These are phyloP conservation scores for Zymoseptoria ardabiliae DNA, from an alignment of 2,329 filamentous ascomycete genomes.

Conservation along the genomic window DNA sequence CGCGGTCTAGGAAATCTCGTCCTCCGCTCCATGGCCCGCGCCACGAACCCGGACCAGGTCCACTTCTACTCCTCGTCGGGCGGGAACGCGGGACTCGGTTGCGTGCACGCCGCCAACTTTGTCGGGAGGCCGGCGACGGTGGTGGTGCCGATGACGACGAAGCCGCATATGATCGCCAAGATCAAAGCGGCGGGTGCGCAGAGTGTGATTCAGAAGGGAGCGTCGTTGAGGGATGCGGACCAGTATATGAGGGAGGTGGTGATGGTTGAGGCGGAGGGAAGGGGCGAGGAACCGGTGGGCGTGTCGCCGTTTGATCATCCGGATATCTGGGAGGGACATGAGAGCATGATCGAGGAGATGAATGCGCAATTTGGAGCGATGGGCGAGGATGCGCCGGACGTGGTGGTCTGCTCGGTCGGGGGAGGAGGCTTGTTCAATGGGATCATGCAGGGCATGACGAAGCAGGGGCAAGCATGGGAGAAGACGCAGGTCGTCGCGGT, in stretches of 20 bases:
- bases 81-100: slow-evolving; percentile 79
- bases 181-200: slow-evolving; percentile 59
- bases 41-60: slow-evolving; percentile 24
- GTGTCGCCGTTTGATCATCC: slow-evolving; percentile 64
- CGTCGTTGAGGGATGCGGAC: slow-evolving; percentile 64
- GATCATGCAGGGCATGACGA: slow-evolving; percentile 61
- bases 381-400: slow-evolving; percentile 46
- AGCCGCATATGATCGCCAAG: slow-evolving; percentile 63
- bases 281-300: slow-evolving; percentile 51
- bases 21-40: slow-evolving; percentile 41
- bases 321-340: slow-evolving; percentile 60
- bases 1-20: slow-evolving; percentile 66
- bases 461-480: slow-evolving; percentile 24
- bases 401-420: slow-evolving; percentile 69
- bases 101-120: slow-evolving; percentile 61
- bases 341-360: slow-evolving; percentile 50
- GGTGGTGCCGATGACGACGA: slow-evolving; percentile 61
- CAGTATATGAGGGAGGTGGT: slow-evolving; percentile 54
- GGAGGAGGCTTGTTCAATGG: slow-evolving; percentile 76
- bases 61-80: slow-evolving; percentile 60
- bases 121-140: slow-evolving; percentile 64
- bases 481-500: slow-evolving; percentile 56
- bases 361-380: slow-evolving; percentile 31
- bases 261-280: slow-evolving; percentile 33
- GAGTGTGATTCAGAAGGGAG: slow-evolving; percentile 61